A percentile compares a stretch with the other conserved stretches of the same genome.
phyloP scores from a whole-genome alignment of 768 basidiomycete genomes.

The Lactarius deliciosus region DNA sequence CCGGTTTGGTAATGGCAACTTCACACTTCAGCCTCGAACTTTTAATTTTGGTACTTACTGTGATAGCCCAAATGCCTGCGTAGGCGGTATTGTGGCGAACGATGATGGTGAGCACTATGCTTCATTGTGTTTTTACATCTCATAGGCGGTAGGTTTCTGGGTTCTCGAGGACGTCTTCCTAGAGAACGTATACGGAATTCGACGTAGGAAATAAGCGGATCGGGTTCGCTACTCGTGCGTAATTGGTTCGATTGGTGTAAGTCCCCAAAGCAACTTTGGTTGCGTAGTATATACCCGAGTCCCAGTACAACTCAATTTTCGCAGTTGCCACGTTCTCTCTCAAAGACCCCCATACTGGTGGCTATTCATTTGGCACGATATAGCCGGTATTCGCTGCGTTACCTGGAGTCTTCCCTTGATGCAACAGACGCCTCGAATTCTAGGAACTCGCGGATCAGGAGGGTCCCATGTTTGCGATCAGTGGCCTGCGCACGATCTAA shows the following conservation, averaged over 20 bases:
- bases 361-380: too few species aligned
- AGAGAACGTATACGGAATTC: slow-evolving; percentile 7
- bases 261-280: neutral
- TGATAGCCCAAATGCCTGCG: slow-evolving; percentile 20
- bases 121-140: too few species aligned
- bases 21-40: slow-evolving; percentile 30
- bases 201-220: slow-evolving; percentile 19
- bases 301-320: neutral
- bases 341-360: too few species aligned
- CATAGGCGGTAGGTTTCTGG: neutral
- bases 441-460: too few species aligned
- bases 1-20: slow-evolving; percentile 34
- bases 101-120: neutral
- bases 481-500: too few species aligned
- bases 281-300: neutral
- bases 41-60: slow-evolving; percentile 36
- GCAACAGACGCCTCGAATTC: too few species aligned
- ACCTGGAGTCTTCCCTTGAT: too few species aligned
- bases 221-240: slow-evolving; percentile 20
- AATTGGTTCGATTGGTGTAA: neutral
- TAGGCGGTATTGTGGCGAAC: slow-evolving; percentile 22
- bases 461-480: too few species aligned
- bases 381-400: too few species aligned
- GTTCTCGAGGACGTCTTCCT: slow-evolving; percentile 11
- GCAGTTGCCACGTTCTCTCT: neutral